Conservation (phyloP, 345 rosid species). For the Pugionium dolabratum region DNA sequence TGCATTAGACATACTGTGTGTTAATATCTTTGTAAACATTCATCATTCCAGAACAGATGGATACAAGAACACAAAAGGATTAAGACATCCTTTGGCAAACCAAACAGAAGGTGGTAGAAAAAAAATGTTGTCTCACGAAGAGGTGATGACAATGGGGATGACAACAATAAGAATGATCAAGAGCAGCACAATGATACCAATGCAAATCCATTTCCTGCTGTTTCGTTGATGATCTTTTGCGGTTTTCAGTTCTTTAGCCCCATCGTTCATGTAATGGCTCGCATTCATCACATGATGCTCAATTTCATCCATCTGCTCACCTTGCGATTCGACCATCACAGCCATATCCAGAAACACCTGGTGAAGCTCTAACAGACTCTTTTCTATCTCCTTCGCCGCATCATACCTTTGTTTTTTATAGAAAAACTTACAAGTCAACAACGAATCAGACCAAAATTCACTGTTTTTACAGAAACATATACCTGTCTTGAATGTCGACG, state of each 20-base stretch:
- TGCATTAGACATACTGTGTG: not conserved
- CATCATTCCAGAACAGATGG: slow-evolving; percentile 13
- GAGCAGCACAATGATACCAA: slow-evolving; percentile 67
- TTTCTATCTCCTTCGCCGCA: slow-evolving; percentile 89
- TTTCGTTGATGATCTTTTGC: slow-evolving; percentile 71
- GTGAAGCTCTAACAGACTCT: slow-evolving; percentile 87
- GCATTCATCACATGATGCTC: slow-evolving; percentile 91
- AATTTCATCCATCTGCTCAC: slow-evolving; percentile 91
- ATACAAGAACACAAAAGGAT: slow-evolving; percentile 14
- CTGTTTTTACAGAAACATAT: too few species aligned
- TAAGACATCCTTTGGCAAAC: slow-evolving; percentile 32
- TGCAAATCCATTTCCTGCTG: slow-evolving; percentile 82
- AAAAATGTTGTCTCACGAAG: slow-evolving; percentile 50
- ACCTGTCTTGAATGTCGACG: slow-evolving; percentile 87
- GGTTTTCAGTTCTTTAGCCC: slow-evolving; percentile 63
- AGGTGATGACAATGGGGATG: slow-evolving; percentile 65
- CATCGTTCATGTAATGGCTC: slow-evolving; percentile 74
- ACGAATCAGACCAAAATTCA: too few species aligned
- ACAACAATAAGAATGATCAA: slow-evolving; percentile 66
- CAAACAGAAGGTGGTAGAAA: not conserved
- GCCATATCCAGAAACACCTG: slow-evolving; percentile 96
- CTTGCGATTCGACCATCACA: slow-evolving; percentile 91
- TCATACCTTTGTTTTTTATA: slow-evolving; percentile 37
- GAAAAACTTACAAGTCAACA: too few species aligned
- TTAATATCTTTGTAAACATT: not conserved